Percentiles rank a stretch among this genome's conserved stretches.
These are phyloP conservation scores for Wickerhamiella siamensis DNA, from an alignment of 805 yeast species.

Conservation along the genomic window DNA sequence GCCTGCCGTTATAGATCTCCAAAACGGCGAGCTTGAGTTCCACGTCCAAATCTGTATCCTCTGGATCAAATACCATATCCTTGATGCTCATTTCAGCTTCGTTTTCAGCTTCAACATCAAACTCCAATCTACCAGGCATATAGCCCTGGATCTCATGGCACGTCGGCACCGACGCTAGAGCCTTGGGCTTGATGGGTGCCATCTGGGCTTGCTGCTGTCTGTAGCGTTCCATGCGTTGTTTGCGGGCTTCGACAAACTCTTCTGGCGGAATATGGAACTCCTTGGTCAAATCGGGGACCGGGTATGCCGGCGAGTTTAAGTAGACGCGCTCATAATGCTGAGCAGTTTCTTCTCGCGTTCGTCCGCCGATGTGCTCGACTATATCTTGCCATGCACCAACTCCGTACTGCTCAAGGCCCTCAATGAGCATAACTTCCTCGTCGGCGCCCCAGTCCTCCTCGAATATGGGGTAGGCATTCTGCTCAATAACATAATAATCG, in stretches of 20 bases:
- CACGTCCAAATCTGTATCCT: slow-evolving; percentile 76
- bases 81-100: slow-evolving; percentile 91
- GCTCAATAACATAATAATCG: slow-evolving; percentile 82
- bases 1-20: slow-evolving; percentile 77
- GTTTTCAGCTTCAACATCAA: slow-evolving; percentile 91
- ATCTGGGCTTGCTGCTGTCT: slow-evolving; percentile 55
- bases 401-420: slow-evolving; percentile 85
- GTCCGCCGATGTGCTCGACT: slow-evolving; percentile 88
- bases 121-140: slow-evolving; percentile 97
- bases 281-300: slow-evolving; percentile 74
- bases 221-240: slow-evolving; percentile 56
- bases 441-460: slow-evolving; percentile 96
- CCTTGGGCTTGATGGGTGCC: slow-evolving; percentile 74
- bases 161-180: slow-evolving; percentile 83
- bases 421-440: slow-evolving; percentile 77
- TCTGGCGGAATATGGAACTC: slow-evolving; percentile 54
- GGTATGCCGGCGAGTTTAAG: slow-evolving; percentile 57
- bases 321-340: slow-evolving; percentile 66
- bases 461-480: slow-evolving; percentile 86
- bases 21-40: slow-evolving; percentile 77
- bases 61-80: slow-evolving; percentile 91
- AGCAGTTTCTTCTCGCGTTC: slow-evolving; percentile 84
- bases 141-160: slow-evolving; percentile 96
- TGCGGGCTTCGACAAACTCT: slow-evolving; percentile 54
- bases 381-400: slow-evolving; percentile 96